Conservation (phyloP, 1,139 yeast genomes). For the Eremothecium sinecaudum region DNA sequence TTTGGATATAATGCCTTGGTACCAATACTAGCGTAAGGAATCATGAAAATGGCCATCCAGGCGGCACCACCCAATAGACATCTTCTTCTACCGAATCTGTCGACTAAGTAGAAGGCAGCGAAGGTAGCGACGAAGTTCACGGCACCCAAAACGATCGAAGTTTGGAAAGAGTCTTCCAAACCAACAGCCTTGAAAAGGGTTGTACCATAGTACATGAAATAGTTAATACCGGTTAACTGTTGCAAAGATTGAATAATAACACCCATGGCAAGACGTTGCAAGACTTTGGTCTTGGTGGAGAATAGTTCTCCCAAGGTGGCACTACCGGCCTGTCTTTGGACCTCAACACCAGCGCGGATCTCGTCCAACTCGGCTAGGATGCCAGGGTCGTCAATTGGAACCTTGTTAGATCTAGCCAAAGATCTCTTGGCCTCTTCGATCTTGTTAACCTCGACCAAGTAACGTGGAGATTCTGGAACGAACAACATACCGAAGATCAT, state of each 20-base stretch:
- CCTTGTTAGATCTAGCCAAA: slow-evolving; percentile 49
- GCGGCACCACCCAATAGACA: slow-evolving; percentile 51
- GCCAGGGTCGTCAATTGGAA: slow-evolving; percentile 46
- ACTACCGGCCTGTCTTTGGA: slow-evolving; percentile 51
- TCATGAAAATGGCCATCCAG: slow-evolving; percentile 49
- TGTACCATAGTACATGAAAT: slow-evolving; percentile 67
- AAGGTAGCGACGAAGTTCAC: slow-evolving; percentile 65
- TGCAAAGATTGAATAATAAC: slow-evolving; percentile 56
- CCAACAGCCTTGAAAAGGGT: slow-evolving; percentile 64
- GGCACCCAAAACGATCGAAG: slow-evolving; percentile 60
- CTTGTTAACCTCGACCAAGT: slow-evolving; percentile 43
- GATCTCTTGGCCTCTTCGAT: slow-evolving; percentile 52
- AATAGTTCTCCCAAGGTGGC: slow-evolving; percentile 55
- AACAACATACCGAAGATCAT: slow-evolving; percentile 47
- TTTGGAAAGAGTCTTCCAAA: slow-evolving; percentile 54
- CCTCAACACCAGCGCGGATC: slow-evolving; percentile 53
- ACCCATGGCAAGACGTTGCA: slow-evolving; percentile 57
- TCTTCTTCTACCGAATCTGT: slow-evolving; percentile 53
- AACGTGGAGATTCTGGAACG: slow-evolving; percentile 78
- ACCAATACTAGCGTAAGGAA: slow-evolving; percentile 55
- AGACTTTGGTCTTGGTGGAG: slow-evolving; percentile 55
- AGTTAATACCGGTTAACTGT: slow-evolving; percentile 67
- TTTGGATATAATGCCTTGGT: slow-evolving; percentile 46
- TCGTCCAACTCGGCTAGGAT: slow-evolving; percentile 49
- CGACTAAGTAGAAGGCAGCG: slow-evolving; percentile 52